Evolutionary conservation across 306 rosid species (phyloP).

Genomic region (Mimosa bimucronata): DNA sequence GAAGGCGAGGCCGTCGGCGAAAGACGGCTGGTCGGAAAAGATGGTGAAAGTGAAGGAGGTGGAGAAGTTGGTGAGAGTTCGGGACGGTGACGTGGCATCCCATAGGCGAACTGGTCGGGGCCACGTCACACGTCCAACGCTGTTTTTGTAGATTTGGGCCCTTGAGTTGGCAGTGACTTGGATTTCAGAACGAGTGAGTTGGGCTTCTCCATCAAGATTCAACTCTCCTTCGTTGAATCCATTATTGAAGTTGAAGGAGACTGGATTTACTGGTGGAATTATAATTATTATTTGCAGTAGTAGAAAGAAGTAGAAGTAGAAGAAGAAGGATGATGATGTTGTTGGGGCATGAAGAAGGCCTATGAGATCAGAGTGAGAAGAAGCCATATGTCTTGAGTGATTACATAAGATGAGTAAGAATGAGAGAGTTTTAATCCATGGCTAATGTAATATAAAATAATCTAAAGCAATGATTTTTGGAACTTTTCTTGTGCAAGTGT

Average conservation of each 20-base stretch:
- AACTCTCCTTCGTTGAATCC: conserved; percentile 29
- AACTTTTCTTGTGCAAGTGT: neutral
- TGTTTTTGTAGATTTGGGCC: conserved; percentile 10
- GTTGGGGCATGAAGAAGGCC: neutral
- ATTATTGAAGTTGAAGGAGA: conserved; percentile 37
- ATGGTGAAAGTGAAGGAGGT: conserved; percentile 54
- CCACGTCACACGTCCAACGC: conserved; percentile 54
- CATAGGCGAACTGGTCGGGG: conserved; percentile 48
- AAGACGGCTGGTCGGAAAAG: neutral
- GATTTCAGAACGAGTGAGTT: conserved; percentile 17
- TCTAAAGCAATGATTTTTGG: neutral
- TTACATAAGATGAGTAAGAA: neutral
- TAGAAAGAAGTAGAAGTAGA: neutral
- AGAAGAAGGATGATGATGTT: neutral
- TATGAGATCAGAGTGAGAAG: neutral
- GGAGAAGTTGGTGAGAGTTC: conserved; percentile 44
- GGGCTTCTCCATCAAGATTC: conserved; percentile 36
- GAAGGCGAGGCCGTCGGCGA: conserved; percentile 59
- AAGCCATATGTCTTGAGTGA: neutral
- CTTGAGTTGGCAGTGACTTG: conserved; percentile 35
- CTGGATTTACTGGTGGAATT: conserved; percentile 15
- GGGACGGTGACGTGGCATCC: conserved; percentile 33
- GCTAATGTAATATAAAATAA: neutral
- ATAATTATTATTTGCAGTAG: neutral
- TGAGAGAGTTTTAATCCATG: neutral